Percentiles rank a stretch among this genome's conserved stretches.
These are phyloP conservation scores for Thymus quinquecostatus DNA, from an alignment of 257 asterid genomes.

Conservation along the genomic window DNA sequence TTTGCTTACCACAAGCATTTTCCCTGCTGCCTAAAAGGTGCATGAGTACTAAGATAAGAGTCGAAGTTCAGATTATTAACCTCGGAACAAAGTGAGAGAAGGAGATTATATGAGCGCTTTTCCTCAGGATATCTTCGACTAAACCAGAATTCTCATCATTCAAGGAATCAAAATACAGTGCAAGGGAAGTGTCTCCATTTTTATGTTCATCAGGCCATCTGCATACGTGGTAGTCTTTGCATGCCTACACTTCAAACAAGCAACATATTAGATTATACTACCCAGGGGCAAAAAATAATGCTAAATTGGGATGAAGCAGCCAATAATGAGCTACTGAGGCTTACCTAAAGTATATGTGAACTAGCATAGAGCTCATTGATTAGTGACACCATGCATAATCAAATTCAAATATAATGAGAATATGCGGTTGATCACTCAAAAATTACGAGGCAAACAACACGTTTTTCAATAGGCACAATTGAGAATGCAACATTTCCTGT, in stretches of 20 bases:
- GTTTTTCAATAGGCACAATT: not conserved
- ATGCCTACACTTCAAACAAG: slow-evolving; percentile 59
- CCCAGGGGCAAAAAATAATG: not conserved
- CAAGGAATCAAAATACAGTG: slow-evolving; percentile 72
- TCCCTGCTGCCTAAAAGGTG: not conserved
- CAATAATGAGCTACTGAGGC: not conserved
- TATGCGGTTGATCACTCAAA: not conserved
- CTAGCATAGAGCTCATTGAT: too few species aligned
- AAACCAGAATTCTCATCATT: slow-evolving; percentile 56
- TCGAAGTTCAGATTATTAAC: slow-evolving; percentile 43
- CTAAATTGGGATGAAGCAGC: slow-evolving; percentile 10
- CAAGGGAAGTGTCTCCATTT: slow-evolving; percentile 67
- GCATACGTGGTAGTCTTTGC: slow-evolving; percentile 89
- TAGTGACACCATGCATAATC: too few species aligned
- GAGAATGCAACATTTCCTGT: slow-evolving; percentile 11
- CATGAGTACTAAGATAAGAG: slow-evolving; percentile 16
- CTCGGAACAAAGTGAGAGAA: slow-evolving; percentile 91
- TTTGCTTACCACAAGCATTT: not conserved
- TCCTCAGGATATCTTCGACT: slow-evolving; percentile 57
- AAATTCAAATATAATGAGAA: slow-evolving; percentile 1
- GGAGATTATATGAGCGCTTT: slow-evolving; percentile 63
- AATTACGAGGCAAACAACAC: not conserved
- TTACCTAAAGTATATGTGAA: slow-evolving; percentile 7
- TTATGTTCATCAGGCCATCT: slow-evolving; percentile 72
- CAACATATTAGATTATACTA: slow-evolving; percentile 25